Evolutionary conservation across 257 asterid species (phyloP), one percentile per base, ranked within the genome.

Genomic region (Petunia axillaris): DNA sequence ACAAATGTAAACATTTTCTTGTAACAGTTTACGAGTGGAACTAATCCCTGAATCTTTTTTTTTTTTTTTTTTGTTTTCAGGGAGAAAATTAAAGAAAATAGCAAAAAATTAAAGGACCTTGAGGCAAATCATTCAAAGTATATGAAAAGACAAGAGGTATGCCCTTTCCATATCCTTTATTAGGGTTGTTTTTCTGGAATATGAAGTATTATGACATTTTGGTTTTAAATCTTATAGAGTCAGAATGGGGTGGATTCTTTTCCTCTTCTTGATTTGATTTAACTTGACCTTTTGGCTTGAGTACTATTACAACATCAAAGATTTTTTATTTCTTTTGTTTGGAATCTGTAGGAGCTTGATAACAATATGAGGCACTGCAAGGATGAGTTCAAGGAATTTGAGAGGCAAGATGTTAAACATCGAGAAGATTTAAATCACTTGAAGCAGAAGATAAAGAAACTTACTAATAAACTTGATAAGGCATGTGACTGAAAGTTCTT

Each of bases 341-440:
- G 66, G 46, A 67, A 11, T 63, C 58, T 68, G 25, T 84, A 95
- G 99, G 99, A 91, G 83, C 93, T 96, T 37, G 98, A 90, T 81
- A 76, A 83, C 77, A 86, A 65, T 39, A 87, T 94, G 81, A 84
- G 94, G 87, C 80, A 44, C 58, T 84, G 93, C 89, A 94, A 86
- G 87, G 97, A 91, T 10, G 93, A 94, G 76, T 90, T 96, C 84
- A 92, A 94, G 93, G 99, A 94, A 83, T 96, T 89, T 83, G 98
- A 94, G 88, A 91, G 99, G 89, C 97, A 91, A 87, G 98, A 96
- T 82, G 84, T 92, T 82, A 92, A 96, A 80, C 86, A 94, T 64
- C 92, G 93, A 25, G 98, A 92, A 83, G 98, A 94, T 85, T 85
- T 88, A 80, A 92, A 89, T 89, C 97, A 96, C 83, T 74, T 91